Evolutionary conservation across 306 rosid genomes (phyloP).

Genomic region (Inga oerstediana): DNA sequence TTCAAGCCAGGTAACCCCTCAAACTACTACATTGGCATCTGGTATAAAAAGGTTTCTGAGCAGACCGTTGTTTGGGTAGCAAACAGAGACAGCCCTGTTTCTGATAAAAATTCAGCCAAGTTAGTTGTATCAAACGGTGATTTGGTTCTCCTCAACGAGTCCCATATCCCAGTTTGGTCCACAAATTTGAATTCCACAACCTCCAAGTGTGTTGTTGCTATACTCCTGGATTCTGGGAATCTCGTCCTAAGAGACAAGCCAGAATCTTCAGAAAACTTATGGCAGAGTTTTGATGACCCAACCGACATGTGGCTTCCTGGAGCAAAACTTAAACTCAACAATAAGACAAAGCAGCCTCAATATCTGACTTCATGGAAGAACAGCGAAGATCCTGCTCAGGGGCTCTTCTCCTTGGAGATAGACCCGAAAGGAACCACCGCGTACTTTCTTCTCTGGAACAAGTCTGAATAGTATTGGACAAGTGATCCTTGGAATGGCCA

Average conservation of each 20-base stretch:
- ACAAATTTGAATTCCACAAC: slow-evolving; percentile 47
- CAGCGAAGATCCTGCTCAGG: slow-evolving; percentile 40
- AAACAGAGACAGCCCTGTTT: slow-evolving; percentile 59
- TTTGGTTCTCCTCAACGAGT: slow-evolving; percentile 49
- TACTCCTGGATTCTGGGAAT: slow-evolving; percentile 56
- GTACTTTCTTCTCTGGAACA: slow-evolving; percentile 44
- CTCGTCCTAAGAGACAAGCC: slow-evolving; percentile 45
- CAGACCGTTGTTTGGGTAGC: slow-evolving; percentile 65
- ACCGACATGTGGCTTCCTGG: slow-evolving; percentile 56
- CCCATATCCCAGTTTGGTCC: slow-evolving; percentile 58
- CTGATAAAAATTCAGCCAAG: slow-evolving; percentile 42
- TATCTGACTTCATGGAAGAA: slow-evolving; percentile 57
- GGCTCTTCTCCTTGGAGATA: slow-evolving; percentile 46
- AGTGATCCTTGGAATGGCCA: slow-evolving; percentile 58
- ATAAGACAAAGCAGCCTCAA: slow-evolving; percentile 38
- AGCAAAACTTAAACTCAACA: slow-evolving; percentile 40
- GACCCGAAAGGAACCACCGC: slow-evolving; percentile 42
- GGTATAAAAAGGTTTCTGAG: slow-evolving; percentile 46
- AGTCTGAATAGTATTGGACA: slow-evolving; percentile 46
- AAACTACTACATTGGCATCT: slow-evolving; percentile 55
- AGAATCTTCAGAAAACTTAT: slow-evolving; percentile 33
- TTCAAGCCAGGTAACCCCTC: slow-evolving; percentile 48
- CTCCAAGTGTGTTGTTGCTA: slow-evolving; percentile 37
- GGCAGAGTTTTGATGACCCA: slow-evolving; percentile 74
- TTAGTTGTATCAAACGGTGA: slow-evolving; percentile 41